Base-by-base conservation (phyloP, 768 basidiomycete genomes). In the Crassisporium funariophilum region DNA sequence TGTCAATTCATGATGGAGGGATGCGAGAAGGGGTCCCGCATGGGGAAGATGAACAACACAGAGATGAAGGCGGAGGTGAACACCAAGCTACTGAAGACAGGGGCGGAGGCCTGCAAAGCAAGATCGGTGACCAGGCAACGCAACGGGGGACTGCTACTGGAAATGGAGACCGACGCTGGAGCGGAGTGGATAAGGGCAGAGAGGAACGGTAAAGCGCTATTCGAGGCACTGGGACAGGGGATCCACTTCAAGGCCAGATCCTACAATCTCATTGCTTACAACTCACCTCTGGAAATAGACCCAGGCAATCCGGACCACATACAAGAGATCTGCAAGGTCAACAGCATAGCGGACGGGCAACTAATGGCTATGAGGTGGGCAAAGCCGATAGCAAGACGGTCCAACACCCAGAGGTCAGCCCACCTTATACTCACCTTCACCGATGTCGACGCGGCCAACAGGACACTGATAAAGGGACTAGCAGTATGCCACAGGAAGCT, bases 71-170 rank as follows among this genome's bases (percentile, higher is more conserved):
- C 10, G n/a, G n/a, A 5, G 29, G 10, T 31, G 11, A 31, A 31
- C 29, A n/a, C n/a, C n/a, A 31, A 5, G 29, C 29, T n/a, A 31
- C 65, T 85, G 47, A 84, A 80, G 9, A 78, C 76, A n/a, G 11
- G 10, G 29, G 29, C 5, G 29, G 29, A 2, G n/a, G 5, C 29
- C 29, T n/a, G n/a, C 5, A 31, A 5, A n/a, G 2, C n/a, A n/a
- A 20, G 52, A 4, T 34, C 47, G 24, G 44, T 37, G 21, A 19
- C 23, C 10, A 27, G 24, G 24, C 47, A 41, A 6, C 35, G 34
- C 6, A 34, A 31, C 31, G 27, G 31, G 23, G 41, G 46, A 4
- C 13, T 43, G 10, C 35, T 52, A n/a, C 15, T 47, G 3, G 45
- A 43, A 33, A 35, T 38, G 46, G 44, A 39, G 11, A 16, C 9